Evolutionary conservation across 1,284 basidiomycete species (phyloP), one percentile per base, ranked within the genome.

Genomic region (Exobasidium cylindrosporum): DNA sequence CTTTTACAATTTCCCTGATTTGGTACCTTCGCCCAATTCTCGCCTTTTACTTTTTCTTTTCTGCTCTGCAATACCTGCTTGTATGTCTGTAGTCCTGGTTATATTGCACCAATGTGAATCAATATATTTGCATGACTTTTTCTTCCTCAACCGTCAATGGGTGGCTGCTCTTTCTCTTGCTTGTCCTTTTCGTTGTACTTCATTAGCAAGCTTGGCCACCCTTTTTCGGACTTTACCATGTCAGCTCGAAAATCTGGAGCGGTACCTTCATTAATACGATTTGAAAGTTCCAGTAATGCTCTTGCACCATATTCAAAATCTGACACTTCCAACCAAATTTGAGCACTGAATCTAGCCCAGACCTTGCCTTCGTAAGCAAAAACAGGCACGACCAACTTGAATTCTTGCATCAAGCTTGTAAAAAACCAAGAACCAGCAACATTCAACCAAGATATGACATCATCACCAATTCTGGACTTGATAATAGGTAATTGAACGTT

Each of bases 311-410:
- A 73, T 23, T 54, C 61, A 46, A 70, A 73, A 44, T 75, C 73
- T 0, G 4, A 7, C 28, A 65, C 56, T 40, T 74, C 67, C 6
- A 65, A 57, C 67, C 68, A 76, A 1, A 74, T 67, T 28, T 73
- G 64, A 1, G 69, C 74, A 35, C 63, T 63, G 40, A 74, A 21
- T 0, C 74, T 43, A 11, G 64, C 62, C 70, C 71, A 76, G 23
- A 74, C 61, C 57, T 66, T 64, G 13, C 44, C 65, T 13, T 62
- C 65, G 58, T 73, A 66, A 17, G 23, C 57, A 31, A 52, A 45
- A 21, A 31, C 49, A 21, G 24, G 24, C 28, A 44, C 61, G 45
- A 64, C 66, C 1, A 63, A 66, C 24, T 64, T 59, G 43, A 65
- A 60, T 21, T 65, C 60, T 24, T 50, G 31, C 11, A 44, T 45